phyloP scores from a whole-genome alignment of 192 early-diverging fungal genomes.

The Backusella westeae region DNA sequence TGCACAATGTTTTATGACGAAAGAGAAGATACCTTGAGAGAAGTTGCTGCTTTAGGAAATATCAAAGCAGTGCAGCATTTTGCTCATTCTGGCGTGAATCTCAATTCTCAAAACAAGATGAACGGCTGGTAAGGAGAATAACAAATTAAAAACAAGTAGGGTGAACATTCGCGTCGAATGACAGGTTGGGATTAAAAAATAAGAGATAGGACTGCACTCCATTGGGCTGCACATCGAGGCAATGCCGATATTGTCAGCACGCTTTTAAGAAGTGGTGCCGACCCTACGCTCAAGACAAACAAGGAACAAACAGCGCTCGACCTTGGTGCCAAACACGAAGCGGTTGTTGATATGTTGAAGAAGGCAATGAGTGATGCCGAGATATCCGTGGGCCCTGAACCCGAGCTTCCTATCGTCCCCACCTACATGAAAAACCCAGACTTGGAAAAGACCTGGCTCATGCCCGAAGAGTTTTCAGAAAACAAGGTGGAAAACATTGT shows the following conservation, averaged over 20 bases:
- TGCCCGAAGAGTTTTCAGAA: slow-evolving; percentile 59
- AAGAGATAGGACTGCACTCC: slow-evolving; percentile 57
- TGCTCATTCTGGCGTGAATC: slow-evolving; percentile 59
- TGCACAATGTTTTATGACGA: slow-evolving; percentile 29
- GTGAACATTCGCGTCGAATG: neutral
- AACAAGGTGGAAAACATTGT: slow-evolving; percentile 20
- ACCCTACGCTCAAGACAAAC: slow-evolving; percentile 47
- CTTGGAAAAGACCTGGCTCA: slow-evolving; percentile 63
- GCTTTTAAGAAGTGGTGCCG: slow-evolving; percentile 68
- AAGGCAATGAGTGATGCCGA: neutral
- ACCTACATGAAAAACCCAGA: slow-evolving; percentile 66
- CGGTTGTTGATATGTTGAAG: slow-evolving; percentile 1
- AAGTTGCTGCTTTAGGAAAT: slow-evolving; percentile 65
- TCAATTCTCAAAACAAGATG: slow-evolving; percentile 71
- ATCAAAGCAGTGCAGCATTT: slow-evolving; percentile 63
- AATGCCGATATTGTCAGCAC: slow-evolving; percentile 55
- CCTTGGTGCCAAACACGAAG: slow-evolving; percentile 49
- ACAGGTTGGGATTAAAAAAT: neutral
- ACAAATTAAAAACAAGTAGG: neutral
- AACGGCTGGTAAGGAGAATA: slow-evolving; percentile 57
- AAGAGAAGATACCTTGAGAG: slow-evolving; percentile 35
- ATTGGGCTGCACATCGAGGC: slow-evolving; percentile 74
- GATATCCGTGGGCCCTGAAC: slow-evolving; percentile 28
- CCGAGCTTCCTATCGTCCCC: slow-evolving; percentile 48
- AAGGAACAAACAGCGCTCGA: slow-evolving; percentile 64